Evolutionary conservation across 2,329 filamentous ascomycete species (phyloP), one percentile per base, ranked within the genome.

Genomic region (Monosporascus sp.): DNA sequence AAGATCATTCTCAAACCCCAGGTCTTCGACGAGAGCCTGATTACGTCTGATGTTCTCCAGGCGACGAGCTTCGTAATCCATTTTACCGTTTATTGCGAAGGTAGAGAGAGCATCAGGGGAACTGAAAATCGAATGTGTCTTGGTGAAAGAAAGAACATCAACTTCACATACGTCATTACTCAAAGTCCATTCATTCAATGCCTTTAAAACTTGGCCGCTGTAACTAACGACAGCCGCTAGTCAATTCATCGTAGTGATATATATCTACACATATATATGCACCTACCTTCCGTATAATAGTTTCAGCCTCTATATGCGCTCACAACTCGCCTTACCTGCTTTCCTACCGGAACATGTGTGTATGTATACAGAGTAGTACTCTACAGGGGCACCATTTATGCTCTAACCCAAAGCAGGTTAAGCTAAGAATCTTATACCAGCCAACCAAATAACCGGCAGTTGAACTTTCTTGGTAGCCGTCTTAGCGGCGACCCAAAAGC

Each of bases 31-130:
- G 1, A 80, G 67, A 8, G 68, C 72, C 58, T 76, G 68, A 57
- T 81, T 81, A 9, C 73, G 69, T 55, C 71, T 71, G 58, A 81
- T 78, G 56, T 79, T 79, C 15, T 69, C 71, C 7, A 70, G 65
- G 2, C 77, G 70, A 20, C 72, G 68, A 2, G 69, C 67, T 58
- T 80, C 77, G 57, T 79, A 76, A 45, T 67, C 53, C 64, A 65
- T 65, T 17, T 35, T 50, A 7, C 11, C 11, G n/a, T 27, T 24
- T 18, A 27, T 27, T 18, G 18, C 1, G 9, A 41, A 8, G 17
- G 17, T 41, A 41, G 17, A n/a, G 38, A 41, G 17, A n/a, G 38
- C 18, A 11, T 20, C 18, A 41, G 38, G 7, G 17, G 38, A 41
- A n/a, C 11, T 35, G 31, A 14, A 35, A 11, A 35, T 35, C 9